These are phyloP conservation scores for Acacia confusa DNA, from an alignment of 306 rosid species.

Conservation along the genomic window DNA sequence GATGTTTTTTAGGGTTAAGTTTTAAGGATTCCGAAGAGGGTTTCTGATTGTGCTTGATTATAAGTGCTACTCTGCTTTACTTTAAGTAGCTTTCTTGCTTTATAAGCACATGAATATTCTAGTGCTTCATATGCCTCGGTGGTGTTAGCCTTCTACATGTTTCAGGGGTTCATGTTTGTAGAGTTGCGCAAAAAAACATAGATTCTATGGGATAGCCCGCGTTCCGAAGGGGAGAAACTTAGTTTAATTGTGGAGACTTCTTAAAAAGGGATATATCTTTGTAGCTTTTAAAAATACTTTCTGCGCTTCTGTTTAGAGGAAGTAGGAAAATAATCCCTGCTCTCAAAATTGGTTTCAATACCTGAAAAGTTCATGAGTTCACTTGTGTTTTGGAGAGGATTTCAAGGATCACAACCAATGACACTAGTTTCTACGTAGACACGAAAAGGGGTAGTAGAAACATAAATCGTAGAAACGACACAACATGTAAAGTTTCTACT, in stretches of 20 bases:
- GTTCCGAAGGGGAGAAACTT: not conserved
- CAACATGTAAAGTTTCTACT: too few species aligned
- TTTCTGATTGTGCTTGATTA: constrained; percentile 15
- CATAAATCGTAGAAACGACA: too few species aligned
- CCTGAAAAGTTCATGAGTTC: not conserved
- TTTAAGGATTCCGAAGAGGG: constrained; percentile 14
- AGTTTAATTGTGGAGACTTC: not conserved
- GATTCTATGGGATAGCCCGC: not conserved
- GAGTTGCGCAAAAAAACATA: not conserved
- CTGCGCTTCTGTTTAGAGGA: constrained; percentile 6
- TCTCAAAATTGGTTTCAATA: constrained; percentile 5
- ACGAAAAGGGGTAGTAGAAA: too few species aligned
- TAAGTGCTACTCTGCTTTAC: not conserved
- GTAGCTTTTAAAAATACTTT: constrained; percentile 19
- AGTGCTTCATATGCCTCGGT: constrained; percentile 5
- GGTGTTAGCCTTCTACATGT: not conserved
- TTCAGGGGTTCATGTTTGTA: not conserved
- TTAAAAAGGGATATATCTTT: not conserved
- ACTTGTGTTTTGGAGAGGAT: constrained; percentile 10
- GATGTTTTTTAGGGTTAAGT: not conserved
- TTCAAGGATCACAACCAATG: constrained; percentile 17
- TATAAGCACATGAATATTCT: constrained; percentile 12
- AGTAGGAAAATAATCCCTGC: not conserved
- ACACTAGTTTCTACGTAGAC: too few species aligned
- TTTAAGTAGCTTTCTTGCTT: constrained; percentile 28